Evolutionary conservation across 1,284 basidiomycete species (phyloP), one percentile per base, ranked within the genome.

Genomic region (Papiliotrema nemorosa): DNA sequence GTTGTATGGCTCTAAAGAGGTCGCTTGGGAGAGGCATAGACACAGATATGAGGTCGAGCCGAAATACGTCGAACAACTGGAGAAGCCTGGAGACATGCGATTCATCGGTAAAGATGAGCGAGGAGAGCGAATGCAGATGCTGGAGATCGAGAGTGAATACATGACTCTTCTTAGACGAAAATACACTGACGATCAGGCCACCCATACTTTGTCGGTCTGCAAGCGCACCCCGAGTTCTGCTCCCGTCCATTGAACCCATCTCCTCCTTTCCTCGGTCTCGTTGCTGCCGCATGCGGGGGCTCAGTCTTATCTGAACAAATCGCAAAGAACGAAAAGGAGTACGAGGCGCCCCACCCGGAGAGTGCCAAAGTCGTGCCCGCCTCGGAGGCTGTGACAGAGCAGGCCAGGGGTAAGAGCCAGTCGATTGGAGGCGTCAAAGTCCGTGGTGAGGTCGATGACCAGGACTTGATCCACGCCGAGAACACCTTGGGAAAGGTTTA

Each of bases 41-140:
- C 96, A 98, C 76, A 82, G 94, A 57, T 98, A 97, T 74, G 96
- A 98, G 76, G 89, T 98, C 60, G 96, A 97, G 77, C 94, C 96
- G 2, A 79, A 81, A 52, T 88, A 87, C 64, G 88, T 97, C 21
- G 80, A 86, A 37, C 76, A 79, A 59, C 78, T 98, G 40, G 82
- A 85, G 62, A 74, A 78, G 36, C 84, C 83, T 47, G 90, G 90
- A 29, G 54, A 55, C 16, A 72, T 93, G 69, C 72, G 73, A n/a
- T 98, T 98, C 72, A 81, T 87, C 12, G 94, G 94, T 9, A 90
- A 88, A 75, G 94, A 97, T 74, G 92, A 97, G 76, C 85, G 87
- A 63, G 90, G 94, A 16, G 90, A 97, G 77, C 82, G 94, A 51
- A 99, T 99, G 94, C 94, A 99, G 78, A 84, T 96, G 53, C 80